Evolutionary conservation across 1,284 basidiomycete genomes (phyloP), one percentile per base, ranked within the genome.

Genomic region (Sporisorium iseilematis-ciliati): DNA sequence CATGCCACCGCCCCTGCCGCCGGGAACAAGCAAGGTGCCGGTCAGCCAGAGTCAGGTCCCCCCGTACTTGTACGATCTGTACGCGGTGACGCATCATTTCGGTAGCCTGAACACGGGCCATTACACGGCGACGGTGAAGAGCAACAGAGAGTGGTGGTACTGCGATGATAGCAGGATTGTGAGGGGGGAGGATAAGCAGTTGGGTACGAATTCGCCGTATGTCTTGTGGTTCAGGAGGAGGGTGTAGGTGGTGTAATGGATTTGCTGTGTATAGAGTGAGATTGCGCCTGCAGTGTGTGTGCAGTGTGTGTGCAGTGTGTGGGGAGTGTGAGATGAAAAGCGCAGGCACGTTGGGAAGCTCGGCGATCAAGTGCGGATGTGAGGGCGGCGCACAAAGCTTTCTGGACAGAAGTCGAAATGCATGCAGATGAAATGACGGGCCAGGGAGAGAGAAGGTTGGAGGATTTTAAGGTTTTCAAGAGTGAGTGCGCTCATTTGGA

Each of bases 1-100:
- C 85, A 92, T 99, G 89, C 96, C 96, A 1, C 88, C 86, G 7
- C 86, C 86, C 0, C 65, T 86, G 3, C 75, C 81, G 0, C 79
- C 81, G 0, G 75, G 78, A 2, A 46, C 69, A 20, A 31, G 12
- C n/a, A 48, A 56, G 10, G 56, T 75, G 5, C 63, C 73, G 4
- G 49, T 58, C 2, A 81, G 76, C 56, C 31, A 43, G n/a, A 64
- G 50, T 62, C 85, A 80, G 63, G 65, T 78, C 11, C 83, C 78
- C 7, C 83, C 85, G n/a, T 85, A 84, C 59, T 52, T 86, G 31
- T 87, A 87, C 70, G 87, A 87, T 50, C 79, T 87, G 31, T 86
- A 85, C 57, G 87, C 79, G 18, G 86, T 86, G 10, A 86, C 85
- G 57, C 84, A 85, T 62, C 85, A 85, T 62, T 85, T 84, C 66